Base-by-base conservation (phyloP, 352 stramenopile species). In the Phytophthora podocarpi region DNA sequence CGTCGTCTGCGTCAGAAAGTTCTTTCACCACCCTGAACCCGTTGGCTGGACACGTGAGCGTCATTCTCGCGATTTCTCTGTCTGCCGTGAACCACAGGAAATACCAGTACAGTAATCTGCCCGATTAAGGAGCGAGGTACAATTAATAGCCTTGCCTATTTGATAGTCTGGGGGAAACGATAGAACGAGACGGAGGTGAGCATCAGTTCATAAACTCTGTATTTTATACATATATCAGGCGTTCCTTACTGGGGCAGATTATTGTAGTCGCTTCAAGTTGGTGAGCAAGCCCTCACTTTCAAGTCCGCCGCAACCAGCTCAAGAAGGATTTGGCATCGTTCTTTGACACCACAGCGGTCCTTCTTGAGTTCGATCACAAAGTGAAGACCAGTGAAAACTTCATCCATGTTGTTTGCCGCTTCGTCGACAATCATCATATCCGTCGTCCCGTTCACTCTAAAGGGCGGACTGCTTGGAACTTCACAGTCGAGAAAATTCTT, bases 251-350 rank as follows among this genome's bases (percentile, higher is more conserved):
- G n/a, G n/a, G n/a, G n/a, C n/a, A n/a, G n/a, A n/a, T n/a, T n/a
- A n/a, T n/a, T n/a, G n/a, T n/a, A n/a, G 27, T 68, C 51, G 21
- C n/a, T 58, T 63, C 50, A 68, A 37, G 51, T 62, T 68, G 13
- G 35, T 63, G 50, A 68, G 50, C 51, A 58, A 58, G 23, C 50
- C 59, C 39, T 68, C 50, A 53, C 32, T 63, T 65, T 63, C 50
- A 62, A 52, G 58, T 63, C 50, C 16, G 51, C 59, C 5, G 34
- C 42, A 40, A 63, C 11, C 26, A 57, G 15, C 34, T 28, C 13
- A 21, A 46, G 15, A 20, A 57, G 27, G 11, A 30, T 26, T 40
- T 46, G 3, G 4, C 12, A 12, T 55, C 12, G 32, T 34, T 32
- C 21, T 43, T 55, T 30, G 20, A 5, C 32, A 45, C 32, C n/a